Evolutionary conservation across 2,329 filamentous ascomycete genomes (phyloP), one percentile per base, ranked within the genome.

Genomic region (Microsporum ferrugineum): DNA sequence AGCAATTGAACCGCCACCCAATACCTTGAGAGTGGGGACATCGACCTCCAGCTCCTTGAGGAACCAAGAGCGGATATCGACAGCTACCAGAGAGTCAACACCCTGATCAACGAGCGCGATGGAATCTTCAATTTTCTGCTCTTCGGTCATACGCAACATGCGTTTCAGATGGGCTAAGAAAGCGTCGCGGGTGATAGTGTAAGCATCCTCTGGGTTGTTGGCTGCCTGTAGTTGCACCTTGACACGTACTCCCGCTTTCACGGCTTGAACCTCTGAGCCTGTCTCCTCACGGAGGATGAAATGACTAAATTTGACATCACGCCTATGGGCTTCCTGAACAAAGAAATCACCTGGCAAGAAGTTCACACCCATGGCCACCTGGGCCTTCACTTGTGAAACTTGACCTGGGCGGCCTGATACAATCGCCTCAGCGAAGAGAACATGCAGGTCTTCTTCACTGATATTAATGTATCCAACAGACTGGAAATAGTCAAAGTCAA

Each of bases 361-460:
- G 51, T 56, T 56, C 29, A 56, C 51, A 12, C 51, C 51, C 31
- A 38, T 38, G 29, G 34, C 51, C 17, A 56, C 34, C 14, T 56
- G 31, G 29, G 51, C 29, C 12, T 34, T 56, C 51, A 38, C 51
- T 23, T 8, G n/a, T 33, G 51, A 12, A 2, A 6, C 43, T 29
- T 47, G 43, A 17, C 23, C 7, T 10, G 76, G 74, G 5, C 68
- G 70, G 3, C 79, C 78, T 0, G 74, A 73, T 0, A 72, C 67
- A 27, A 83, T 76, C 2, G 79, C 79, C 66, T 82, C 79, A 6
- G 80, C 72, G 62, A 82, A 79, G 70, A 79, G 75, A 64, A 79
- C 76, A 64, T 81, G 78, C 14, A 82, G 66, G 59, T 81, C 79
- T 2, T 73, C 71, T 67, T 82, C 80, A 1, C 79, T 79, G 3